Conservation (phyloP, 1,139 yeast genomes). For the Debaryomyces sp. region DNA sequence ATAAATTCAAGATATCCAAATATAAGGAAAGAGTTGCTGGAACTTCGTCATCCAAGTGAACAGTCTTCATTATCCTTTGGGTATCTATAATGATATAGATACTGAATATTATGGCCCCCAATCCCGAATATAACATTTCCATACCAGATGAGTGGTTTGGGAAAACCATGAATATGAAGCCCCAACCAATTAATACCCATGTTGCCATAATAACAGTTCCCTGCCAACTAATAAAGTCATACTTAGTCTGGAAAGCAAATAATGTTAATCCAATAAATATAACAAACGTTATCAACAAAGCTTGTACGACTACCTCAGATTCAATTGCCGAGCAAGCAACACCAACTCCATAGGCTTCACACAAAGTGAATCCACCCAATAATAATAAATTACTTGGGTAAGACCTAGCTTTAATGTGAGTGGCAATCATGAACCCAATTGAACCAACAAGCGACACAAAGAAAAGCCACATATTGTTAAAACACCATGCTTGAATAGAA, state of each 20-base stretch:
- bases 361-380: slow-evolving; percentile 66
- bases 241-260: slow-evolving; percentile 81
- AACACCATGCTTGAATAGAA: slow-evolving; percentile 57
- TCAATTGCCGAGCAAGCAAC: slow-evolving; percentile 67
- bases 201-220: slow-evolving; percentile 63
- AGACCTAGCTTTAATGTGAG: slow-evolving; percentile 60
- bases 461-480: slow-evolving; percentile 63
- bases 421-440: slow-evolving; percentile 62
- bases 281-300: slow-evolving; percentile 66
- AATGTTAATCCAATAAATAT: slow-evolving; percentile 75
- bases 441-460: slow-evolving; percentile 60
- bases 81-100: slow-evolving; percentile 81
- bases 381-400: slow-evolving; percentile 64
- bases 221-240: slow-evolving; percentile 76
- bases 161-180: slow-evolving; percentile 69
- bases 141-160: slow-evolving; percentile 54
- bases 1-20: slow-evolving; percentile 80
- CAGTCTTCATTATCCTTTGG: slow-evolving; percentile 76
- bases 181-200: slow-evolving; percentile 73
- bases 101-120: slow-evolving; percentile 76
- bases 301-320: slow-evolving; percentile 67
- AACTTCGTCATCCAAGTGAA: slow-evolving; percentile 84
- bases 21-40: slow-evolving; percentile 77
- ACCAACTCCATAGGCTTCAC: slow-evolving; percentile 77
- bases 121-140: slow-evolving; percentile 66